A percentile compares a stretch with the other conserved stretches of the same genome.
Evolutionary conservation across 352 stramenopile genomes (phyloP).

Genomic region (Phytophthora chlamydospora): DNA sequence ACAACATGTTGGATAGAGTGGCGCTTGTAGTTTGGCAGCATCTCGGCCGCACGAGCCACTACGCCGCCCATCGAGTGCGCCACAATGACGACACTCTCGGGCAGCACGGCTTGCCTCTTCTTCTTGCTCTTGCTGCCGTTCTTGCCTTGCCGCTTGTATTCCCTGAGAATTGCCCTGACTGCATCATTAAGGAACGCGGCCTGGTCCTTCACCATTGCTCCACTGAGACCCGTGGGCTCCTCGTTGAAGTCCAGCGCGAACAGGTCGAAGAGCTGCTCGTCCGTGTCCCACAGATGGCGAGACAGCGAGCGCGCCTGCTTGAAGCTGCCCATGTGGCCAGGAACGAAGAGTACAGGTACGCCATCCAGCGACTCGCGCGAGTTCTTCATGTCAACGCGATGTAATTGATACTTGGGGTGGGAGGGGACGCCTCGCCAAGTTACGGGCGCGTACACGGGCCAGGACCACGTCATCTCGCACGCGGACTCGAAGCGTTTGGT

Average conservation of each 20-base stretch:
- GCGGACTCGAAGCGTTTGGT: constrained; percentile 36
- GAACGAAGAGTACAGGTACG: constrained; percentile 83
- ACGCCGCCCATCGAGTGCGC: constrained; percentile 89
- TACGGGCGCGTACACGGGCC: constrained; percentile 77
- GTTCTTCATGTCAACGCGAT: constrained; percentile 74
- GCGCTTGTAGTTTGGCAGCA: constrained; percentile 77
- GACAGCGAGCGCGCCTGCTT: constrained; percentile 84
- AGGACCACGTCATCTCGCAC: constrained; percentile 90
- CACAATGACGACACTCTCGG: constrained; percentile 75
- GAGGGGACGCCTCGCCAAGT: constrained; percentile 32
- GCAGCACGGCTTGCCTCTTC: constrained; percentile 27
- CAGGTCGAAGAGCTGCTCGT: constrained; percentile 69
- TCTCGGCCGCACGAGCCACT: constrained; percentile 63
- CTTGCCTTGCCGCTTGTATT: constrained; percentile 74
- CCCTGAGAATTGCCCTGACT: constrained; percentile 66
- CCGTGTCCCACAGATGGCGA: constrained; percentile 70
- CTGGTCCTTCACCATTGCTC: constrained; percentile 70
- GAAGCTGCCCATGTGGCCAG: constrained; percentile 84
- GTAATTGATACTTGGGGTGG: constrained; percentile 74
- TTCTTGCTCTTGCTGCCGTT: background rate
- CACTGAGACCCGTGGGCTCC: constrained; percentile 75
- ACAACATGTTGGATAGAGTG: constrained; percentile 82
- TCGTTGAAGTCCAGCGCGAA: constrained; percentile 84
- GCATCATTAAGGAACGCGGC: constrained; percentile 80
- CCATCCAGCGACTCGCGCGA: constrained; percentile 51